phyloP scores from a whole-genome alignment of 208 protist species.

The Balamuthia mandrillaris region DNA sequence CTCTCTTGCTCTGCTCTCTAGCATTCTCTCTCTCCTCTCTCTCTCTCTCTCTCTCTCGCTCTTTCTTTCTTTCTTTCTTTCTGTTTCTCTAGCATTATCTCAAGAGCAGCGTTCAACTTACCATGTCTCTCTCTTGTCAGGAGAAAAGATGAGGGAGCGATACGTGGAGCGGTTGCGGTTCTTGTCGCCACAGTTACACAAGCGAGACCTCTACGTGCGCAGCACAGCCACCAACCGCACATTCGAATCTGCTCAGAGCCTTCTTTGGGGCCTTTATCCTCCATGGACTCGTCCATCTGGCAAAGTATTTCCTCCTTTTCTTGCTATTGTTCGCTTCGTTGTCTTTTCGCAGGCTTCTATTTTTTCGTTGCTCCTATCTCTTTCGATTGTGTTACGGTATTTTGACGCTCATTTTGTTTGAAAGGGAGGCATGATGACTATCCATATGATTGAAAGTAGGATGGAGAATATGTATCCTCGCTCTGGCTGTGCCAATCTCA shows the following conservation, averaged over 20 bases:
- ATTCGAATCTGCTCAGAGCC: constrained; percentile 9
- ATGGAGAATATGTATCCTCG: constrained; percentile 25
- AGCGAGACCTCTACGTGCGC: neutral
- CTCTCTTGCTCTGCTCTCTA: too few species aligned
- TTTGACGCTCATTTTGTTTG: neutral
- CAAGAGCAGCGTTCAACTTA: too few species aligned
- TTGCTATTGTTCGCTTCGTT: neutral
- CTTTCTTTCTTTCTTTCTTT: too few species aligned
- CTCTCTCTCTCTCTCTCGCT: too few species aligned
- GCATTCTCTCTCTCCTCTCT: too few species aligned
- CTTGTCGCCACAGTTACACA: neutral
- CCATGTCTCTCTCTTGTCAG: neutral
- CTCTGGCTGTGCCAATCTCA: neutral
- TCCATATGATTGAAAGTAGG: neutral
- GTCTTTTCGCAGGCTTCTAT: neutral
- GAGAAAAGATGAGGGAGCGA: neutral
- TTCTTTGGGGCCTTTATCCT: constrained; percentile 3
- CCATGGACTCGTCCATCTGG: neutral
- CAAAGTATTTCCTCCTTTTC: neutral
- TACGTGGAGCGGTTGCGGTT: neutral
- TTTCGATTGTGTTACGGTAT: neutral
- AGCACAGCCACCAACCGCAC: constrained; percentile 15
- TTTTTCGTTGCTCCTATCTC: neutral
- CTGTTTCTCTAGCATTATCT: too few species aligned
- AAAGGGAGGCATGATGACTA: neutral